Conservation (phyloP, 495 filamentous ascomycete genomes). For the Aspergillus asperescens region DNA sequence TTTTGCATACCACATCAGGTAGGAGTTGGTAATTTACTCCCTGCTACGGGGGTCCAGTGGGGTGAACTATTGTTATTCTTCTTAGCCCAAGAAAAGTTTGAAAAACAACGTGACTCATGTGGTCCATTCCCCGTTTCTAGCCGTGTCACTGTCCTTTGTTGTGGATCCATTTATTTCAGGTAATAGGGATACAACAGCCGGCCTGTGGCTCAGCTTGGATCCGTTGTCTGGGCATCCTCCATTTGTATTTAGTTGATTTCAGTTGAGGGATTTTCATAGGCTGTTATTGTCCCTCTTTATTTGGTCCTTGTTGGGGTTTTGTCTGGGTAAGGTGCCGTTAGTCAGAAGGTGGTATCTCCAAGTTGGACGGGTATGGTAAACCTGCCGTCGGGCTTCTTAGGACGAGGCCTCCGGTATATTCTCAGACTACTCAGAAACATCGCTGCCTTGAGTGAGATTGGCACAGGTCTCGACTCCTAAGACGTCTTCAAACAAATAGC, state of each 20-base stretch:
- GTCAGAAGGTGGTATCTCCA: too few relatives aligned
- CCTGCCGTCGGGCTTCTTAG: too few relatives aligned
- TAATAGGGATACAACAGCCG: constrained; percentile 3
- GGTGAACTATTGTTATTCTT: not conserved
- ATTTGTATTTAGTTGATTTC: not conserved
- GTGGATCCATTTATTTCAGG: constrained; percentile 13
- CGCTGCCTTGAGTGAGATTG: not conserved
- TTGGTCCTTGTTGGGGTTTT: too few relatives aligned
- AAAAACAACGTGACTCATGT: not conserved
- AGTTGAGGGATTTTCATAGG: not conserved
- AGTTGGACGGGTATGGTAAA: too few relatives aligned
- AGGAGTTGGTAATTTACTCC: not conserved
- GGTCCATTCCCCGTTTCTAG: constrained; percentile 7
- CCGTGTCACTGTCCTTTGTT: constrained; percentile 1
- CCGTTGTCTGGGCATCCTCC: not conserved
- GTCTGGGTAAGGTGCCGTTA: too few relatives aligned
- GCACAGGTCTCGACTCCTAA: not conserved
- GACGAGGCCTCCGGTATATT: too few relatives aligned
- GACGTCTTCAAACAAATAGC: not conserved
- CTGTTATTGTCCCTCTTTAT: not conserved
- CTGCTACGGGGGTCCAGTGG: not conserved
- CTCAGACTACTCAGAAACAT: too few relatives aligned
- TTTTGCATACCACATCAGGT: not conserved
- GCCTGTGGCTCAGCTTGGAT: constrained; percentile 5
- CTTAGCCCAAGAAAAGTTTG: constrained; percentile 4